These are phyloP conservation scores for Fusarium guadeloupense DNA, from an alignment of 2,329 filamentous ascomycete species.

Conservation along the genomic window DNA sequence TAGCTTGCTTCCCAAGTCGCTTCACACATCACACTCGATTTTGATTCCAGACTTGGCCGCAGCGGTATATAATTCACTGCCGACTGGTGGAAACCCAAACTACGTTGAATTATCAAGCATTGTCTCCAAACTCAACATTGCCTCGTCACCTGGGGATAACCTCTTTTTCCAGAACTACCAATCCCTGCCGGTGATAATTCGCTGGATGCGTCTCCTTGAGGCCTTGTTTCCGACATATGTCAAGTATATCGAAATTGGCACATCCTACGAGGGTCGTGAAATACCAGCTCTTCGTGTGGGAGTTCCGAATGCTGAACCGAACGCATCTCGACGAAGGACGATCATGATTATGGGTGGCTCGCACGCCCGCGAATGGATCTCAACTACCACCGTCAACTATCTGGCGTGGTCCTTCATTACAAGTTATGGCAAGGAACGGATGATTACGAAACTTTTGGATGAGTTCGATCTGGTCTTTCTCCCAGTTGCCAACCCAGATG, in stretches of 20 bases:
- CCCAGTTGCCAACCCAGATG: constrained; percentile 91
- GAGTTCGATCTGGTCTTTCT: constrained; percentile 89
- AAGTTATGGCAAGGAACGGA: constrained; percentile 75
- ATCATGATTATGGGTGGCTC: constrained; percentile 84
- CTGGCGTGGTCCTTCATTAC: constrained; percentile 89
- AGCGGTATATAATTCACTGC: constrained; percentile 70
- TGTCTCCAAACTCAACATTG: constrained; percentile 44
- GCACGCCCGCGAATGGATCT: constrained; percentile 98
- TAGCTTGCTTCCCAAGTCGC: constrained; percentile 76
- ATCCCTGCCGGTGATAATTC: constrained; percentile 80
- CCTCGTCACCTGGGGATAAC: constrained; percentile 63
- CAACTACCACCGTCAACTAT: constrained; percentile 89
- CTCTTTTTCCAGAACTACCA: constrained; percentile 95
- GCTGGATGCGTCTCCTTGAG: constrained; percentile 90
- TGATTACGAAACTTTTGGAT: constrained; percentile 80
- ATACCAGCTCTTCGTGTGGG: constrained; percentile 86
- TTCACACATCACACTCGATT: constrained; percentile 76
- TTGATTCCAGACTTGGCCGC: constrained; percentile 83
- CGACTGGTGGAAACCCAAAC: constrained; percentile 33
- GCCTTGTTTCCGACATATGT: constrained; percentile 90
- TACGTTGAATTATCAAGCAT: constrained; percentile 40
- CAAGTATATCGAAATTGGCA: constrained; percentile 77
- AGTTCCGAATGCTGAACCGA: constrained; percentile 56
- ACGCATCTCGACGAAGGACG: constrained; percentile 69
- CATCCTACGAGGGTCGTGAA: constrained; percentile 86